Percentiles rank a stretch among this genome's conserved stretches.
Conservation (phyloP, 805 yeast genomes). For the Myxozyma mucilagina region DNA sequence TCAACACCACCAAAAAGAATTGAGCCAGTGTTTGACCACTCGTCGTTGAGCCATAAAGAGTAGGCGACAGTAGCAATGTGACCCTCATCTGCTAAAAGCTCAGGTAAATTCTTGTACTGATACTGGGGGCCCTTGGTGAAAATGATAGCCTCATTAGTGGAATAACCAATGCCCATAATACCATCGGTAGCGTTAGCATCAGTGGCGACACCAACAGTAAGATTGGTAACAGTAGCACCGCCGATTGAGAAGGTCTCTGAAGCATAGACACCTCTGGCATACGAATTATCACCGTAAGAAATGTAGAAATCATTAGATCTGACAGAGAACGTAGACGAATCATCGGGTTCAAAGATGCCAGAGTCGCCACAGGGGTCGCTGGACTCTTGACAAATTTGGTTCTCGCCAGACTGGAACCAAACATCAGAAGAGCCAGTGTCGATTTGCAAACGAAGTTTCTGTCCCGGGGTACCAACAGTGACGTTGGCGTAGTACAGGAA, state of each 20-base stretch:
- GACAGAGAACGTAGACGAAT: slow-evolving; percentile 36
- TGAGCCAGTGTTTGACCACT: slow-evolving; percentile 35
- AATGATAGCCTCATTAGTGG: slow-evolving; percentile 39
- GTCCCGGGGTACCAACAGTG: slow-evolving; percentile 57
- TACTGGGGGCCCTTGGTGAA: slow-evolving; percentile 31
- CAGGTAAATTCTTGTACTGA: slow-evolving; percentile 65
- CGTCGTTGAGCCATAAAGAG: slow-evolving; percentile 58
- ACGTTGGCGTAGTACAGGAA: slow-evolving; percentile 39
- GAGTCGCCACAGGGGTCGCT: slow-evolving; percentile 34
- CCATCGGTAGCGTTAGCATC: slow-evolving; percentile 63
- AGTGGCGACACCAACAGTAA: slow-evolving; percentile 76
- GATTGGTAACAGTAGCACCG: slow-evolving; percentile 48
- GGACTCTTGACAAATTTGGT: slow-evolving; percentile 34
- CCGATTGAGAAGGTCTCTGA: slow-evolving; percentile 59
- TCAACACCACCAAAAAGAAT: slow-evolving; percentile 56
- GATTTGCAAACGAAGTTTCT: slow-evolving; percentile 54
- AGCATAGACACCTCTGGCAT: slow-evolving; percentile 61
- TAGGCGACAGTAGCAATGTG: slow-evolving; percentile 55
- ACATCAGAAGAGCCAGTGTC: slow-evolving; percentile 81
- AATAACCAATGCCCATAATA: slow-evolving; percentile 45
- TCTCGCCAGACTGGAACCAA: slow-evolving; percentile 50
- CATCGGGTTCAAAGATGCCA: slow-evolving; percentile 38
- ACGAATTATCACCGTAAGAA: slow-evolving; percentile 49
- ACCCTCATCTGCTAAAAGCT: slow-evolving; percentile 58
- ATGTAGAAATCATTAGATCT: slow-evolving; percentile 39